Evolutionary conservation across 805 yeast species (phyloP).

Genomic region (Wickerhamiella siamensis): DNA sequence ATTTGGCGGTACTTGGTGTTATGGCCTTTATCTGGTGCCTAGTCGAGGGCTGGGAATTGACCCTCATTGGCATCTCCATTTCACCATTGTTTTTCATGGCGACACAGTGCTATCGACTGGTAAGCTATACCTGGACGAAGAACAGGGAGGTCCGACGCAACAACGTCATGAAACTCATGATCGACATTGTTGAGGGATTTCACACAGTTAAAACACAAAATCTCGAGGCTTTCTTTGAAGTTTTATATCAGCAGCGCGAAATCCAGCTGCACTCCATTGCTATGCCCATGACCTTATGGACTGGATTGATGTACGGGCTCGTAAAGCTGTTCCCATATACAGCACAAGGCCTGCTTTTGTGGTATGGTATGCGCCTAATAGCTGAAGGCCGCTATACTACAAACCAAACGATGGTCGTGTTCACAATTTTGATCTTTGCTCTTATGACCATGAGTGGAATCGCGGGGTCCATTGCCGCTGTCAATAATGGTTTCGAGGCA

Average conservation of each 20-base stretch:
- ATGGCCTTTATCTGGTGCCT: slow-evolving; percentile 70
- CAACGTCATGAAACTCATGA: slow-evolving; percentile 19
- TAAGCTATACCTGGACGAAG: slow-evolving; percentile 17
- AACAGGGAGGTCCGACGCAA: slow-evolving; percentile 9
- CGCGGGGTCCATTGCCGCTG: slow-evolving; percentile 58
- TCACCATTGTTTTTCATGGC: slow-evolving; percentile 46
- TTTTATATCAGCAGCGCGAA: slow-evolving; percentile 17
- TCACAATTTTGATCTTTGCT: slow-evolving; percentile 61
- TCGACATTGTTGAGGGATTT: slow-evolving; percentile 43
- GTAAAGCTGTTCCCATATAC: slow-evolving; percentile 39
- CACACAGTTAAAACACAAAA: slow-evolving; percentile 49
- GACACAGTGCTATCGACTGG: slow-evolving; percentile 37
- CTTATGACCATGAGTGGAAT: slow-evolving; percentile 46
- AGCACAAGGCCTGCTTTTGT: slow-evolving; percentile 61
- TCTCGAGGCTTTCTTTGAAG: slow-evolving; percentile 35
- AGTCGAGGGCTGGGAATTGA: slow-evolving; percentile 68
- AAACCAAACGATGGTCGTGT: slow-evolving; percentile 49
- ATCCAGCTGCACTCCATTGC: slow-evolving; percentile 30
- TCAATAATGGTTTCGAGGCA: slow-evolving; percentile 52
- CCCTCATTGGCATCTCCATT: slow-evolving; percentile 68
- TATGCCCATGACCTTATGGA: slow-evolving; percentile 36
- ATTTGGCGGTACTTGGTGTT: slow-evolving; percentile 38
- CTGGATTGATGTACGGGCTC: slow-evolving; percentile 56
- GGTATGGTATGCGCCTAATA: slow-evolving; percentile 66
- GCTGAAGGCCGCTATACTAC: slow-evolving; percentile 40